phyloP scores from a whole-genome alignment of 768 basidiomycete genomes.

The Pleurotus cornucopiae region DNA sequence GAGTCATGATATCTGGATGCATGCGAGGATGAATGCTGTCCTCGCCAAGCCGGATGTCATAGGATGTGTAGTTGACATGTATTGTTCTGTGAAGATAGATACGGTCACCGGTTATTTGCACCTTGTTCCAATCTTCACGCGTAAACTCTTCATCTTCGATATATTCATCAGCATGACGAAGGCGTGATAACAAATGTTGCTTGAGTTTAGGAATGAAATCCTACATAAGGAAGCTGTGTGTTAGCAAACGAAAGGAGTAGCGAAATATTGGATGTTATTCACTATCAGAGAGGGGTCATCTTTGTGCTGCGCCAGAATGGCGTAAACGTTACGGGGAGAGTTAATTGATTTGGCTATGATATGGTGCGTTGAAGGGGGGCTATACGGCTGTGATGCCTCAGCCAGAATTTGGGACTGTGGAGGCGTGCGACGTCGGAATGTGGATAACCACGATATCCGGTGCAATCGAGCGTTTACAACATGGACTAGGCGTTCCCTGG shows the following conservation, averaged over 20 bases:
- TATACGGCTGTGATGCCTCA: too few species aligned
- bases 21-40: slow-evolving; percentile 32
- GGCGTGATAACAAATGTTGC: slow-evolving; percentile 18
- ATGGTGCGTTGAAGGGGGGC: slow-evolving; percentile 4
- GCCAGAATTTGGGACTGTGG: too few species aligned
- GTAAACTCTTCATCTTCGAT: slow-evolving; percentile 8
- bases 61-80: slow-evolving; percentile 36
- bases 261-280: too few species aligned
- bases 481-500: slow-evolving; percentile 11
- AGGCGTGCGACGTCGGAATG: too few species aligned
- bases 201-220: slow-evolving; percentile 23
- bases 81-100: slow-evolving; percentile 18
- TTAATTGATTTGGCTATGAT: slow-evolving; percentile 18
- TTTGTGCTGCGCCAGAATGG: slow-evolving; percentile 7
- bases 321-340: slow-evolving; percentile 10
- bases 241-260: too few species aligned
- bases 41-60: slow-evolving; percentile 32
- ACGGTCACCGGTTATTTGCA: slow-evolving; percentile 15
- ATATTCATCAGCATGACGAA: slow-evolving; percentile 6
- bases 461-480: too few species aligned
- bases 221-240: slow-evolving; percentile 12
- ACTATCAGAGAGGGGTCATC: slow-evolving; percentile 19
- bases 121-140: slow-evolving; percentile 9
- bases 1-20: slow-evolving; percentile 29
- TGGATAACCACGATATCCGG: too few species aligned